Conservation (phyloP, 176 grass and related monocot species). For the Aegilops speltoides region DNA sequence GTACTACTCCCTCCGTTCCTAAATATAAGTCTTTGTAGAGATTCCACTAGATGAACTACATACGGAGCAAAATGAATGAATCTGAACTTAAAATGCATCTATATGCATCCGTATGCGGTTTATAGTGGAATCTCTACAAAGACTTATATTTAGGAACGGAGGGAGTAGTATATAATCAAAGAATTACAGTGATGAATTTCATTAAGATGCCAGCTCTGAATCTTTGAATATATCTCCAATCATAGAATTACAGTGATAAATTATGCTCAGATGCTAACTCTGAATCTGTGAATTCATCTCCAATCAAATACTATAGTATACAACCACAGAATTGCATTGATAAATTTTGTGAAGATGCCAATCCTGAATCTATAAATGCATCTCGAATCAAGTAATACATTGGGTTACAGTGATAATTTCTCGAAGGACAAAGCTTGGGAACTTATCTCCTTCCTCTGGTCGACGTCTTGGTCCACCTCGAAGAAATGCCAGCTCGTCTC, state of each 20-base stretch:
- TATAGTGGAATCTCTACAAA: no score
- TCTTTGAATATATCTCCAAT: background rate
- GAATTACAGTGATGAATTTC: background rate
- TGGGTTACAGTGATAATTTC: background rate
- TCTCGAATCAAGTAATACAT: background rate
- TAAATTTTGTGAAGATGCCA: background rate
- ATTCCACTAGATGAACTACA: no score
- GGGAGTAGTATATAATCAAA: background rate
- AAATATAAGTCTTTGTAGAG: no score
- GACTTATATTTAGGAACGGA: no score
- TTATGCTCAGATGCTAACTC: background rate
- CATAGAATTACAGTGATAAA: background rate
- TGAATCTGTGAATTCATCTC: background rate
- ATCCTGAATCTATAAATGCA: background rate
- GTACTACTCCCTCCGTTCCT: background rate
- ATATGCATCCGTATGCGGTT: no score
- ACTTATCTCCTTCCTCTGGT: slow-evolving; percentile 28
- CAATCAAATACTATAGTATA: background rate
- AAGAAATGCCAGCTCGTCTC: slow-evolving; percentile 98
- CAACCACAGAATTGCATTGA: background rate
- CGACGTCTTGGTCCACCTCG: slow-evolving; percentile 28
- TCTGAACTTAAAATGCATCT: no score
- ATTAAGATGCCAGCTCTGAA: background rate
- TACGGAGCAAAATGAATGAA: no score
- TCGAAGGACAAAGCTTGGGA: slow-evolving; percentile 14